Evolutionary conservation across 1,139 yeast species (phyloP).

Genomic region (Candida dubliniensis): DNA sequence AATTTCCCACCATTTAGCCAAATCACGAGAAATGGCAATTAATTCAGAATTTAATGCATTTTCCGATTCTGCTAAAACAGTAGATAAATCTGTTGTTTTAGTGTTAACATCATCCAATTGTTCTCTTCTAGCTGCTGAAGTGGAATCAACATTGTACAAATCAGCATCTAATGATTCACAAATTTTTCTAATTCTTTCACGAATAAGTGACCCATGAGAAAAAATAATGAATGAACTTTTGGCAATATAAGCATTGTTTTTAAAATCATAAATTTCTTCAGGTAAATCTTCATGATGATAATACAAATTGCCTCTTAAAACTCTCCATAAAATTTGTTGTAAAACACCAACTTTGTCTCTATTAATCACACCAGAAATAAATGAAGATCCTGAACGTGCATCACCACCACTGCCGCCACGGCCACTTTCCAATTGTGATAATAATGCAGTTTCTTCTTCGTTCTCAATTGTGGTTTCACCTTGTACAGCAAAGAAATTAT

Average conservation of each 20-base stretch:
- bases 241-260: constrained; percentile 30
- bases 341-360: constrained; percentile 68
- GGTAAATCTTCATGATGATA: constrained; percentile 69
- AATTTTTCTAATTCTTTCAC: constrained; percentile 42
- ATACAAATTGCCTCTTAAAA: constrained; percentile 83
- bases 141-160: constrained; percentile 38
- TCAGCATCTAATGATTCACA: constrained; percentile 50
- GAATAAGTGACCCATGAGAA: constrained; percentile 44
- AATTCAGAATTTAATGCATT: constrained; percentile 67
- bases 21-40: constrained; percentile 69
- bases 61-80: constrained; percentile 55
- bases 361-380: constrained; percentile 81
- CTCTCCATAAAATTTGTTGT: constrained; percentile 91
- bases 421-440: constrained; percentile 29
- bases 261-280: constrained; percentile 44
- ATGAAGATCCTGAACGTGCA: constrained; percentile 31
- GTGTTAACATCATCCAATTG: constrained; percentile 57
- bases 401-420: constrained; percentile 16
- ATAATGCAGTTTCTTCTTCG: constrained; percentile 25
- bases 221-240: constrained; percentile 48
- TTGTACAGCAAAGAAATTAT: constrained; percentile 51
- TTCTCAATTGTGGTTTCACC: constrained; percentile 26
- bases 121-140: constrained; percentile 32
- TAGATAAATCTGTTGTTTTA: constrained; percentile 57
- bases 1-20: constrained; percentile 69